Evolutionary conservation across 169 alveolate species (phyloP), one percentile per base, ranked within the genome.

Genomic region (Cyclospora cayetanensis): DNA sequence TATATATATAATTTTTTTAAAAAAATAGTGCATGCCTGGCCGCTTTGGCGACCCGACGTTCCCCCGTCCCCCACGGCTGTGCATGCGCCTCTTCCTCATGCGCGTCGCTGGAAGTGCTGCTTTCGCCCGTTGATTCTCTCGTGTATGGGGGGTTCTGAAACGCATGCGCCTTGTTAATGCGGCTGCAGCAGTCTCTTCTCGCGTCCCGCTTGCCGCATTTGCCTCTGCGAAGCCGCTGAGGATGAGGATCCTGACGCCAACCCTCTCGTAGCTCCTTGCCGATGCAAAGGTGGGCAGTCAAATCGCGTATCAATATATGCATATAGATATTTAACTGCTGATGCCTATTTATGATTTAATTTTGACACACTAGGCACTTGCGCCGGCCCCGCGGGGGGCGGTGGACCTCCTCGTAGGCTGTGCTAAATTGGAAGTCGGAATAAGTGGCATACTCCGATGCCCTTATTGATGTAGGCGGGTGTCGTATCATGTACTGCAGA

Each of bases 211-310:
- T 98, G 99, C 91, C 94, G 99, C 88, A 97, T 98, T 63, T 98
- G 99, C 77, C 94, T 98, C 84, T 96, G 97, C 60, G 96, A 95
- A 70, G 85, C 85, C 2, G 27, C 85, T 3, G 85, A 74, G 35
- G 97, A 95, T 12, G 96, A 94, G 34, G 93, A 91, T 5, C 96
- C 96, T 4, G 42, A 63, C 25, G 93, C 90, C 42, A 96, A 97
- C 93, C 99, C 99, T 25, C 97, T 98, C 83, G 95, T 98, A 55
- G 95, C 98, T 31, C 99, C 99, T 5, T 98, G 99, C 72, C 95
- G 96, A 84, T 98, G 99, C 91, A 95, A 95, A 80, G 99, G 92
- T 65, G 25, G 31, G 25, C 12, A 2, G 11, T n/a, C n/a, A n/a
- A n/a, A n/a, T n/a, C n/a, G n/a, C n/a, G n/a, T n/a, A n/a, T n/a